Evolutionary conservation across 208 protist genomes (phyloP).

Genomic region (Acanthamoeba triangularis): DNA sequence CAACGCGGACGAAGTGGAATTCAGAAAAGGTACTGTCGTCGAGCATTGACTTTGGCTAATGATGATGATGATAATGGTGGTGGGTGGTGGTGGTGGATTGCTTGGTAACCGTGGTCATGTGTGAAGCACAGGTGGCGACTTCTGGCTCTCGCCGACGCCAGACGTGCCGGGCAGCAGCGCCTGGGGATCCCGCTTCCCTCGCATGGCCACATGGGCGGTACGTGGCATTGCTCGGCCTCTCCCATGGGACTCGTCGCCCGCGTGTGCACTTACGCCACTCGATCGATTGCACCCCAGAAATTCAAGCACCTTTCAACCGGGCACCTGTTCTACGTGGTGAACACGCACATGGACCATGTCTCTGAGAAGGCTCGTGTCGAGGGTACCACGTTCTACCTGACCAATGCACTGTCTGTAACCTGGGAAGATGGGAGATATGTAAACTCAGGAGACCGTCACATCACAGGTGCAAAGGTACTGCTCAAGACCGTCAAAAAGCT

Average conservation of each 20-base stretch:
- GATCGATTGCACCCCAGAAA: background rate
- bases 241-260: background rate
- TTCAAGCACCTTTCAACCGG: background rate
- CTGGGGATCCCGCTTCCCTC: background rate
- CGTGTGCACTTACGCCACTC: no score
- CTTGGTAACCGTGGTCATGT: background rate
- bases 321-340: constrained; percentile 7
- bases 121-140: constrained; percentile 1
- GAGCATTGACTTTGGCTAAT: background rate
- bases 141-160: constrained; percentile 16
- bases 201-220: constrained; percentile 51
- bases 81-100: background rate
- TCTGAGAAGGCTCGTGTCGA: background rate
- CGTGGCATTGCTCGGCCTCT: background rate
- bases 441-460: no score
- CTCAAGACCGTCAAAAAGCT: constrained; percentile 24
- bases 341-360: constrained; percentile 51
- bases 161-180: constrained; percentile 19
- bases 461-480: background rate
- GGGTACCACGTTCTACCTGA: background rate
- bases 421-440: background rate
- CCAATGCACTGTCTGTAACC: no score
- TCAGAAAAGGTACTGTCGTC: background rate
- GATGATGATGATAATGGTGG: background rate
- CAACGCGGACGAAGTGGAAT: background rate